Evolutionary conservation across 2,329 filamentous ascomycete species (phyloP).

Genomic region (Sclerotinia minor): DNA sequence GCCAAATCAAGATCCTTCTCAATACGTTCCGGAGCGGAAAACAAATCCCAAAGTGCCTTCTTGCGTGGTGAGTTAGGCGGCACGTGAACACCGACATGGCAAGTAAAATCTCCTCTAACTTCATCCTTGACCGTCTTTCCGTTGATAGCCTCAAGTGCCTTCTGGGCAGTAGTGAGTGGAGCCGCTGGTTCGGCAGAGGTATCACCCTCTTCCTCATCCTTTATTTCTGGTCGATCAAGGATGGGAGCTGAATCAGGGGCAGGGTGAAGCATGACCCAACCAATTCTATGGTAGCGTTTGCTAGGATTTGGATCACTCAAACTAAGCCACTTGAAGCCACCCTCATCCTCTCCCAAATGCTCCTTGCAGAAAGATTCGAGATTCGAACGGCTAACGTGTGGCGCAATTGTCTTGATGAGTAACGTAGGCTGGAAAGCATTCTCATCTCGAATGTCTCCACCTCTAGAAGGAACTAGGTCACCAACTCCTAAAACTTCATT

Average conservation of each 20-base stretch:
- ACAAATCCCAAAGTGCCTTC: constrained; percentile 95
- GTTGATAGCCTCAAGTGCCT: constrained; percentile 90
- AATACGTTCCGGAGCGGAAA: constrained; percentile 90
- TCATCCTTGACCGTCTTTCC: constrained; percentile 97
- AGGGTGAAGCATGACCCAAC: constrained; percentile 95
- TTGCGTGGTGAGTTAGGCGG: constrained; percentile 83
- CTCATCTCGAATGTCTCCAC: constrained; percentile 86
- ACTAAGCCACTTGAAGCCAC: constrained; percentile 93
- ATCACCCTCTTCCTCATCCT: constrained; percentile 60
- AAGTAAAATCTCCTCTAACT: constrained; percentile 91
- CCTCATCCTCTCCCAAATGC: constrained; percentile 84
- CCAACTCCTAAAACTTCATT: constrained; percentile 92
- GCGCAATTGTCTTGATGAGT: constrained; percentile 96
- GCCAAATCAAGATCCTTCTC: constrained; percentile 86
- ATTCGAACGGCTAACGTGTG: constrained; percentile 90
- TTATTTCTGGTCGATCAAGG: constrained; percentile 70
- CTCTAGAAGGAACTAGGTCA: constrained; percentile 80
- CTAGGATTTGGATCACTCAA: constrained; percentile 95
- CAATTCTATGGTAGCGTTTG: constrained; percentile 96
- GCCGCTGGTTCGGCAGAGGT: constrained; percentile 44
- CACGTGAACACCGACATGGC: constrained; percentile 94
- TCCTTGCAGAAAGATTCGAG: constrained; percentile 94
- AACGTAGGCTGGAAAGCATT: constrained; percentile 86
- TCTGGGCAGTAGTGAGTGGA: constrained; percentile 68
- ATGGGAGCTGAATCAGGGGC: constrained; percentile 65